These are phyloP conservation scores for Kwoniella botswanensis DNA, from an alignment of 768 basidiomycete genomes.

Conservation along the genomic window DNA sequence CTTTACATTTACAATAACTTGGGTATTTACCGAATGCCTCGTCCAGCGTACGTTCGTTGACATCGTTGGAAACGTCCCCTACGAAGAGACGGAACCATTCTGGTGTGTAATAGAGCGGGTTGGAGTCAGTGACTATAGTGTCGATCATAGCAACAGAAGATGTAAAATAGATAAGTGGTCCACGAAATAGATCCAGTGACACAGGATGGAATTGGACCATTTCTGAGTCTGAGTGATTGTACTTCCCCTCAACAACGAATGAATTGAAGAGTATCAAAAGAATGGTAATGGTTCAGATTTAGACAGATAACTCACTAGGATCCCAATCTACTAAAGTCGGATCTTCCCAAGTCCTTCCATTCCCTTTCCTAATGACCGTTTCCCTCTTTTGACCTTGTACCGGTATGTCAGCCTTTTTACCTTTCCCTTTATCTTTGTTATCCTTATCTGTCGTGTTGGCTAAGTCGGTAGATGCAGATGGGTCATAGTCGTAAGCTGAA, in stretches of 20 bases:
- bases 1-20: constrained; percentile 92
- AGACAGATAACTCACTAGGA: constrained; percentile 69
- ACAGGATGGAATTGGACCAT: no score
- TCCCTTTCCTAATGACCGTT: constrained; percentile 93
- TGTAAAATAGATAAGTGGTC: no score
- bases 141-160: neutral
- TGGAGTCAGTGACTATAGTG: neutral
- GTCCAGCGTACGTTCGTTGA: constrained; percentile 89
- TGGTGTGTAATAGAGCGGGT: constrained; percentile 52
- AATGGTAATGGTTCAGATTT: no score
- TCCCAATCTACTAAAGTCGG: constrained; percentile 97
- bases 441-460: neutral
- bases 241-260: no score
- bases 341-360: constrained; percentile 97
- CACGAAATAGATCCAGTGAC: no score
- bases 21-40: constrained; percentile 92
- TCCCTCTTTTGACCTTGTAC: constrained; percentile 67
- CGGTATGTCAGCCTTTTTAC: constrained; percentile 13
- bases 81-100: constrained; percentile 98
- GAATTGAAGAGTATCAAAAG: no score
- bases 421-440: neutral
- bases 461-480: constrained; percentile 13
- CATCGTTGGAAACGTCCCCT: constrained; percentile 96
- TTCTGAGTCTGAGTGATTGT: no score
- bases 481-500: constrained; percentile 46